A percentile compares a stretch with the other conserved stretches of the same genome.
Conservation (phyloP, 2,329 filamentous ascomycete species). For the Hypomyces perniciosus region DNA sequence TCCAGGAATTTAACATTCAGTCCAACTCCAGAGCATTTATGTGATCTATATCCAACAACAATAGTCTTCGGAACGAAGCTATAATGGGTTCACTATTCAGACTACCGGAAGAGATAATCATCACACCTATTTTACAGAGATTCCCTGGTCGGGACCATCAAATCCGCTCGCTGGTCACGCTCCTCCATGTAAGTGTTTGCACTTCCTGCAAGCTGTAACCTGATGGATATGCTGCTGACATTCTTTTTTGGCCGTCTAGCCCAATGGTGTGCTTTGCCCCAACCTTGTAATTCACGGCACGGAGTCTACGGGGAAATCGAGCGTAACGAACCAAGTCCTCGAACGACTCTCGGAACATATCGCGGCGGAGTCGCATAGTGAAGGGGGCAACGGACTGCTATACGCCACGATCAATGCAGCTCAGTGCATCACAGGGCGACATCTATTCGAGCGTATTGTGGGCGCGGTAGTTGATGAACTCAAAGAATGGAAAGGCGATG, state of each 20-base stretch:
- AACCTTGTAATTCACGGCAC: conserved; percentile 79
- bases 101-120: conserved; percentile 46
- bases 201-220: background rate
- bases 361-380: conserved; percentile 12
- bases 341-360: conserved; percentile 18
- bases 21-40: no score
- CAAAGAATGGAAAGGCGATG: conserved; percentile 18
- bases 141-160: conserved; percentile 56
- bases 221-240: background rate
- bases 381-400: conserved; percentile 29
- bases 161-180: conserved; percentile 51
- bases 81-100: conserved; percentile 29
- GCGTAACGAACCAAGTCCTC: conserved; percentile 52
- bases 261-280: conserved; percentile 60
- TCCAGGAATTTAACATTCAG: no score
- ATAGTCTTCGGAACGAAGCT: background rate
- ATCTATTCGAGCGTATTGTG: conserved; percentile 68
- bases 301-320: conserved; percentile 80
- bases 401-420: conserved; percentile 61
- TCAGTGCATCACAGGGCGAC: conserved; percentile 73
- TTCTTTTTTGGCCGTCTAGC: conserved; percentile 34
- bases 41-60: background rate
- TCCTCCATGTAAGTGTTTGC: conserved; percentile 41
- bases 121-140: conserved; percentile 38
- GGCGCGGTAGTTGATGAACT: conserved; percentile 52